These are phyloP conservation scores for Ophiostoma novo-ulmi DNA, from an alignment of 2,329 filamentous ascomycete genomes.

Conservation along the genomic window DNA sequence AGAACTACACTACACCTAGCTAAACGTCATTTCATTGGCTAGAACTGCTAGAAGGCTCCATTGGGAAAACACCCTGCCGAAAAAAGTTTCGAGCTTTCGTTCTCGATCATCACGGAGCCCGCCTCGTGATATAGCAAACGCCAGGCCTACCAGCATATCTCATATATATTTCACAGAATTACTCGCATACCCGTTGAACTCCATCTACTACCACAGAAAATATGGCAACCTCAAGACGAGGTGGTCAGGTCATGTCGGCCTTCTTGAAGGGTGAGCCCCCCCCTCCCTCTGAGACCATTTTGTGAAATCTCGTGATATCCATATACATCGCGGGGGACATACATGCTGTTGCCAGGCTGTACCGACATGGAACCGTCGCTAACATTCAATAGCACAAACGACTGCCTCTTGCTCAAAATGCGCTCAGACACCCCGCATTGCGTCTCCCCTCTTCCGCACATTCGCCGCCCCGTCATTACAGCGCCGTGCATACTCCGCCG, in stretches of 20 bases:
- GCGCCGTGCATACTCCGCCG: conserved; percentile 18
- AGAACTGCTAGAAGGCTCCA: not conserved
- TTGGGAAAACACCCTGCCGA: conserved; percentile 11
- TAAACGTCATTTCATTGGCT: not conserved
- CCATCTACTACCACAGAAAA: not conserved
- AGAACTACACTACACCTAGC: not conserved
- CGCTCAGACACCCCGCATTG: conserved; percentile 23
- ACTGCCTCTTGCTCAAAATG: conserved; percentile 35
- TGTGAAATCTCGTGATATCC: conserved; percentile 17
- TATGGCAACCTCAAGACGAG: conserved; percentile 57
- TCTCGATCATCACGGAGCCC: not conserved
- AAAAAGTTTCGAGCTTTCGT: conserved; percentile 23
- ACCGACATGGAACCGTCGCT: not conserved
- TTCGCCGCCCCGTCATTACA: conserved; percentile 16
- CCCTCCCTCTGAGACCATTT: not conserved
- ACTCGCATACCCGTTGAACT: too few species aligned
- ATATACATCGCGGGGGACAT: not conserved
- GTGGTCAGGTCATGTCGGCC: conserved; percentile 45
- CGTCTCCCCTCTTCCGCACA: conserved; percentile 17
- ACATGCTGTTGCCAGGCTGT: not conserved
- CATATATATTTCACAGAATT: not conserved
- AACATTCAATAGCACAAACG: conserved; percentile 18
- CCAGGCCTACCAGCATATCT: not conserved
- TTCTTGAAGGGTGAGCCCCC: conserved; percentile 44
- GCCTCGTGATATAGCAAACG: conserved; percentile 4